These are phyloP conservation scores for Basidioascus undulatus DNA, from an alignment of 768 basidiomycete species.

Conservation along the genomic window DNA sequence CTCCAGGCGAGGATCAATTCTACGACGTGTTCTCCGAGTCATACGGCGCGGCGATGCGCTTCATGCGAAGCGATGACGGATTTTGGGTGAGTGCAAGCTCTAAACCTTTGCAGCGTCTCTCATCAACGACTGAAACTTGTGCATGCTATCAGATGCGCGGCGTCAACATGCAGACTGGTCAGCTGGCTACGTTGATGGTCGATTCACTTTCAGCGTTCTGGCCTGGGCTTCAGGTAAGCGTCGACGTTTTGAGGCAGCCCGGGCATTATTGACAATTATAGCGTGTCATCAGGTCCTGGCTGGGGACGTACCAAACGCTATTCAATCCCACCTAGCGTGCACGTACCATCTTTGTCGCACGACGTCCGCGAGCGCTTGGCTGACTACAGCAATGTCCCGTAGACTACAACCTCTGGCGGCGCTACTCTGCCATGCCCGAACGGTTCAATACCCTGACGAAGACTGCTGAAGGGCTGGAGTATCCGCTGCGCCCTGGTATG, in stretches of 20 bases:
- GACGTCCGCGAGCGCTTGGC: background rate
- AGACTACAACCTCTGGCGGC: slow-evolving; percentile 88
- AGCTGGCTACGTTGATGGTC: slow-evolving; percentile 47
- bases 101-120: slow-evolving; percentile 1
- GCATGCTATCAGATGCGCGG: slow-evolving; percentile 40
- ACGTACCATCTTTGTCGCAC: slow-evolving; percentile 13
- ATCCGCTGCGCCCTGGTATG: slow-evolving; percentile 17
- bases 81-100: slow-evolving; percentile 42
- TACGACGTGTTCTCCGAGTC: slow-evolving; percentile 64
- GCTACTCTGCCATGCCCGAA: slow-evolving; percentile 71
- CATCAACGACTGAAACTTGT: background rate
- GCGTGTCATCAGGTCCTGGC: slow-evolving; percentile 29
- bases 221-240: slow-evolving; percentile 57
- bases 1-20: slow-evolving; percentile 47
- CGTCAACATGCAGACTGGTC: slow-evolving; percentile 56
- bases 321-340: slow-evolving; percentile 79
- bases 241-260: slow-evolving; percentile 7
- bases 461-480: slow-evolving; percentile 16
- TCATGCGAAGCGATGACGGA: slow-evolving; percentile 56
- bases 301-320: slow-evolving; percentile 47
- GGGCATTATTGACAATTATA: background rate
- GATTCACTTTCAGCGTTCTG: slow-evolving; percentile 92
- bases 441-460: slow-evolving; percentile 55
- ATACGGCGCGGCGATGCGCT: slow-evolving; percentile 64
- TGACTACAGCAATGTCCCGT: background rate